These are phyloP conservation scores for Moesziomyces sp. DNA, from an alignment of 1,284 basidiomycete genomes.

Conservation along the genomic window DNA sequence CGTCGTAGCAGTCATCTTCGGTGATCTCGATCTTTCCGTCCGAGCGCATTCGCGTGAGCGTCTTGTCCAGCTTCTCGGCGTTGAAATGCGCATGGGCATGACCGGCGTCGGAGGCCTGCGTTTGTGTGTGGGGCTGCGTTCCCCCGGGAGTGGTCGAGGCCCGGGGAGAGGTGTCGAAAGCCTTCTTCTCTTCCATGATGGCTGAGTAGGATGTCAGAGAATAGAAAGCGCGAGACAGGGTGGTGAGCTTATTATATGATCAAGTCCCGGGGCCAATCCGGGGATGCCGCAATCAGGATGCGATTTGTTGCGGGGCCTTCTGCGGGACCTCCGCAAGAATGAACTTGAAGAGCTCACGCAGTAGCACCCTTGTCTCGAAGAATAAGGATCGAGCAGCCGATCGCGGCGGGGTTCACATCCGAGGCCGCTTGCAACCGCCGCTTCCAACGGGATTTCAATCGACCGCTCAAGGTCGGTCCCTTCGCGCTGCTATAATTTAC, in stretches of 20 bases:
- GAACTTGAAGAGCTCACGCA: neutral
- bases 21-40: slow-evolving; percentile 49
- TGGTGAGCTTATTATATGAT: neutral
- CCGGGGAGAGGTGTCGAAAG: slow-evolving; percentile 12
- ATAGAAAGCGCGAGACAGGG: neutral
- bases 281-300: too few relatives aligned
- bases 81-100: slow-evolving; percentile 36
- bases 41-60: slow-evolving; percentile 30
- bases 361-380: neutral
- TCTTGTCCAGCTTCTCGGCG: slow-evolving; percentile 45
- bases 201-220: too few relatives aligned
- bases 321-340: too few relatives aligned
- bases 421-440: neutral
- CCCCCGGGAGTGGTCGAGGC: slow-evolving; percentile 13
- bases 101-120: slow-evolving; percentile 13
- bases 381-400: neutral
- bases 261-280: neutral
- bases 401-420: neutral
- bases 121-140: slow-evolving; percentile 15
- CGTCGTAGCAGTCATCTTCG: slow-evolving; percentile 46
- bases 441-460: neutral
- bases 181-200: slow-evolving; percentile 29
- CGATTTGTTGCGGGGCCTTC: too few relatives aligned
- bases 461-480: too few relatives aligned
- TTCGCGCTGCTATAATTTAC: too few relatives aligned